Percentiles rank a stretch among this genome's conserved stretches.
Conservation (phyloP, 2,329 filamentous ascomycete genomes). For the Colletotrichum sp. region DNA sequence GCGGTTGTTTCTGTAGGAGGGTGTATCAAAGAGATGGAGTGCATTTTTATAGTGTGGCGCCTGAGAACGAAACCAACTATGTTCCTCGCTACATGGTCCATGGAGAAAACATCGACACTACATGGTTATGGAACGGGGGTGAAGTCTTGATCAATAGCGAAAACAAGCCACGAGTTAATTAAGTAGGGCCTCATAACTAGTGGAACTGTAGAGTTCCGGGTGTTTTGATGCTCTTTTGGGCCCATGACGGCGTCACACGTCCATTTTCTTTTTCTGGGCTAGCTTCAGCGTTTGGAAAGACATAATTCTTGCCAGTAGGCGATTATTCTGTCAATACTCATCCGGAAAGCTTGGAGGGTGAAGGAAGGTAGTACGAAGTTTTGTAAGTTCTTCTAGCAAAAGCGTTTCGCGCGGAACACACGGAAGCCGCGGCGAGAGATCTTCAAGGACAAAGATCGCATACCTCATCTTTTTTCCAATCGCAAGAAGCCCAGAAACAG, state of each 20-base stretch:
- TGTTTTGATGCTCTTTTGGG: not conserved
- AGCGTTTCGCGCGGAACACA: not conserved
- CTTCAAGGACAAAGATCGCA: not conserved
- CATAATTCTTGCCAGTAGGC: not conserved
- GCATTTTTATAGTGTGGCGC: not conserved
- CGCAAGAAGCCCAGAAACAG: accelerated
- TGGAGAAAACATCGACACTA: not conserved
- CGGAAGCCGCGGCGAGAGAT: not conserved
- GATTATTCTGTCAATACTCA: not conserved
- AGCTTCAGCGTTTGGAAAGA: not conserved
- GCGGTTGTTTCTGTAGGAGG: not conserved
- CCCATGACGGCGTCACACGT: not conserved
- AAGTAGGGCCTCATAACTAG: not conserved
- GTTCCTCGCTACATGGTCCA: not conserved
- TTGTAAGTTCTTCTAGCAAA: not conserved
- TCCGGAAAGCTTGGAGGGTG: not conserved
- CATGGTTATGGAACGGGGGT: accelerated
- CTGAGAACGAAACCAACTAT: not conserved
- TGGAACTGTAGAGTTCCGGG: too few species aligned
- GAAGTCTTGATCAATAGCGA: not conserved
- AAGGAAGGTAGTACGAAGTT: not conserved
- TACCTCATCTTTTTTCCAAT: not conserved
- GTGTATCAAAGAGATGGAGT: accelerated
- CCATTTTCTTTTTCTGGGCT: accelerated
- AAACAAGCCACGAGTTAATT: accelerated